Percentiles rank a stretch among this genome's conserved stretches.
These are phyloP conservation scores for Periconia sp. DNA, from an alignment of 2,329 filamentous ascomycete species.

Conservation along the genomic window DNA sequence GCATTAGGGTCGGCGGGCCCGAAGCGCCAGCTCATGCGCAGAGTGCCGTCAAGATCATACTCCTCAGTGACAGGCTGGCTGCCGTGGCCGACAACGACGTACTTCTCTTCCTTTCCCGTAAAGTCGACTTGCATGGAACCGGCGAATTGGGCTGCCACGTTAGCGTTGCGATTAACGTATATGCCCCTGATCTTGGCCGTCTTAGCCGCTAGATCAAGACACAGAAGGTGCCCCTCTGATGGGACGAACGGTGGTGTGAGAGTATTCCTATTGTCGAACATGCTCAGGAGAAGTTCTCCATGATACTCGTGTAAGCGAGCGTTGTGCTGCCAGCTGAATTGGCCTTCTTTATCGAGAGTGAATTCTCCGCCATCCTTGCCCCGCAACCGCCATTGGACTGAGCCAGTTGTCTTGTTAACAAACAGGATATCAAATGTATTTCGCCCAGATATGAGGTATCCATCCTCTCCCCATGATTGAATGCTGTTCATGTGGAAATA, in stretches of 20 bases:
- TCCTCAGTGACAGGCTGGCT: constrained; percentile 3
- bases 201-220: constrained; percentile 2
- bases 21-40: constrained; percentile 6
- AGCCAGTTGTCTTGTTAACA: constrained; percentile 2
- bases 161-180: constrained; percentile 1
- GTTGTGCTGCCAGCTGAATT: constrained; percentile 4
- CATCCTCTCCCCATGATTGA: constrained; percentile 2
- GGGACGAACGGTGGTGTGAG: constrained; percentile 2
- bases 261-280: constrained; percentile 4
- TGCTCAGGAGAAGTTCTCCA: constrained; percentile 1
- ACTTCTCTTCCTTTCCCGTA: neutral
- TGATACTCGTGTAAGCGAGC: constrained; percentile 3
- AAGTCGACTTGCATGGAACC: constrained; percentile 5
- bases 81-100: constrained; percentile 1
- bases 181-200: neutral
- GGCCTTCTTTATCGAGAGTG: neutral
- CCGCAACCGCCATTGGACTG: constrained; percentile 3
- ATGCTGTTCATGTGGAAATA: constrained; percentile 7
- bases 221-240: constrained; percentile 2
- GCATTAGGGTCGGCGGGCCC: constrained; percentile 2
- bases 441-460: constrained; percentile 1
- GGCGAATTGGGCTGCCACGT: constrained; percentile 2
- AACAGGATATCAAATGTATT: constrained; percentile 6
- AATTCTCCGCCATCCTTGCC: constrained; percentile 4
- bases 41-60: constrained; percentile 2